phyloP scores from a whole-genome alignment of 2,329 filamentous ascomycete species.

The Chrysosphaeria jannelii region DNA sequence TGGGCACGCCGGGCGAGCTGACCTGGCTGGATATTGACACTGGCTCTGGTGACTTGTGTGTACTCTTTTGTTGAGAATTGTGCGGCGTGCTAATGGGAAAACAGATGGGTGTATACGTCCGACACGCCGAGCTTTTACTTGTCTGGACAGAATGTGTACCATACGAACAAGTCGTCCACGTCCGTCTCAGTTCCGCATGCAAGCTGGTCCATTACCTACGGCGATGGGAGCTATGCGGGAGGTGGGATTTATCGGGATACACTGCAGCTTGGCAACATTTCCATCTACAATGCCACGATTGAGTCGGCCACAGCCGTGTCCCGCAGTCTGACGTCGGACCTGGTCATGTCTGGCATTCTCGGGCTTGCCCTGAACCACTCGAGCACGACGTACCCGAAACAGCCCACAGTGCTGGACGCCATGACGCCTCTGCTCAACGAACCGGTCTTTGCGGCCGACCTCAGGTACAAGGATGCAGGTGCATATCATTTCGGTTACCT shows the following conservation, averaged over 20 bases:
- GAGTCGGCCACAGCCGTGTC: slow-evolving; percentile 16
- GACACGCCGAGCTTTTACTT: slow-evolving; percentile 16
- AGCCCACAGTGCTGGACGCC: slow-evolving; percentile 15
- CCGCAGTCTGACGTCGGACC: slow-evolving; percentile 12
- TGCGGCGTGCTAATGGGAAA: too few species aligned
- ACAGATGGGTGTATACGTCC: slow-evolving; percentile 22
- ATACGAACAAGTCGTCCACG: slow-evolving; percentile 15
- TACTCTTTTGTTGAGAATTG: too few species aligned
- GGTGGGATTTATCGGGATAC: slow-evolving; percentile 21
- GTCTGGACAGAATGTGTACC: slow-evolving; percentile 15
- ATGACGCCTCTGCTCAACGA: slow-evolving; percentile 12
- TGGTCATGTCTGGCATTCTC: slow-evolving; percentile 18
- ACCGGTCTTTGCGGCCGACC: slow-evolving; percentile 18
- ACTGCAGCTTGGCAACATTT: slow-evolving; percentile 15
- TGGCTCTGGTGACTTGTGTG: slow-evolving; percentile 31
- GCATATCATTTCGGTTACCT: slow-evolving; percentile 21
- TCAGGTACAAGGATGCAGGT: slow-evolving; percentile 16
- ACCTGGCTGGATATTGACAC: slow-evolving; percentile 44
- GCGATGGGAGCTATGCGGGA: slow-evolving; percentile 14
- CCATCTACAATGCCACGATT: slow-evolving; percentile 15
- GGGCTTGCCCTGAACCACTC: slow-evolving; percentile 18
- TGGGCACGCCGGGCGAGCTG: slow-evolving; percentile 25
- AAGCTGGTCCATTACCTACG: slow-evolving; percentile 18
- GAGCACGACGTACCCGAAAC: slow-evolving; percentile 13
- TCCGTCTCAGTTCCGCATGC: slow-evolving; percentile 12